Base-by-base conservation (phyloP, 2,329 filamentous ascomycete genomes). In the Sporothrix euskadiensis region DNA sequence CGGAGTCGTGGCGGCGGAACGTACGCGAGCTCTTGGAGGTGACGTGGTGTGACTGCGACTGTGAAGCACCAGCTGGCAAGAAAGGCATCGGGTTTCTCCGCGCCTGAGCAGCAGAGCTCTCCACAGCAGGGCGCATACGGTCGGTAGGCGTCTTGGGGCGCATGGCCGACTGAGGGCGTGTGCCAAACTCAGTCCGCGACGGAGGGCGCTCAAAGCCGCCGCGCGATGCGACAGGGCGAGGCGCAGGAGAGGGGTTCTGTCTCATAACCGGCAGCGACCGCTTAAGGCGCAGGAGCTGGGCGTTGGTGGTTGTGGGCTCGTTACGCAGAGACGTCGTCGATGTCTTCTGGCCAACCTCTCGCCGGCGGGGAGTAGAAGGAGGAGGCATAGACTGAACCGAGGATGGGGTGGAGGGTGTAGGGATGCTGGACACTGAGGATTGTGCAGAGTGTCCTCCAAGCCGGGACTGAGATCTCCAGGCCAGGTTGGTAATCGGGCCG, bases 1-100 rank as follows among this genome's bases (percentile, higher is more conserved):
- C 94, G 9, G 94, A 97, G 78, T 97, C 93, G 78, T 94, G 90
- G 61, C 95, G 92, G 63, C 94, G 89, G 79, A 94, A 90, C 52
- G 88, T 85, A 47, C 93, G 90, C 39, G 90, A 86, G 65, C 83
- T 85, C 82, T 94, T 97, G 57, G 92, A 86, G 68, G 88, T 88
- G 75, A 92, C 86, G 83, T 97, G 92, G 76, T 97, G 92, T 32
- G 89, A 87, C 76, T 88, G 92, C 30, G 88, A 87, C 75, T 88
- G 88, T n/a, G 80, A 91, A 41, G 87, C 87, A 44, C 94, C 93
- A 57, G 93, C 91, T 41, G 94, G 92, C 63, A 97, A 82, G 79
- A 97, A 97, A 8, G 94, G 93, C 16, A 88, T 83, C 59, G 89
- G 88, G 70, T 88, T 84, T 81, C 90, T 91, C 75, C 89, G 86